Percentiles rank a stretch among this genome's conserved stretches.
phyloP scores from a whole-genome alignment of 2,329 filamentous ascomycete species.

The Apiospora aurea region DNA sequence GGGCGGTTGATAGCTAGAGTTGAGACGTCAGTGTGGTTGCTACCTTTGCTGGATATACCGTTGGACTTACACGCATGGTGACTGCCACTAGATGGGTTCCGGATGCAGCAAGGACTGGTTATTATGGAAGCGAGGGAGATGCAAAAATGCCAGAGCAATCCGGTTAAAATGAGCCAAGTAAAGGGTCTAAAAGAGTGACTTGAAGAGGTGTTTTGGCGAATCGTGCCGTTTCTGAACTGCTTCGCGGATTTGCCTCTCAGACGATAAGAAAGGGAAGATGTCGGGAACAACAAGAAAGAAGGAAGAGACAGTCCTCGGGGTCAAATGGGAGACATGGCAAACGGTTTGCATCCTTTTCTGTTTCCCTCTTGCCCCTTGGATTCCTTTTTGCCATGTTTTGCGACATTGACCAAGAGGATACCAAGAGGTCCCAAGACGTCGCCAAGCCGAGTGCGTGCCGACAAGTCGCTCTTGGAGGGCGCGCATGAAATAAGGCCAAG shows the following conservation, averaged over 20 bases:
- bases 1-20: constrained; percentile 46
- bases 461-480: not conserved
- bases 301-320: not conserved
- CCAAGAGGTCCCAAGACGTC: constrained; percentile 12
- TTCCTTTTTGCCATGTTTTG: not conserved
- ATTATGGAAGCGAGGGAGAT: constrained; percentile 5
- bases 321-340: constrained; percentile 13
- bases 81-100: not conserved
- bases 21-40: not conserved
- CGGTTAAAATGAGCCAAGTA: not conserved
- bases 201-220: not conserved
- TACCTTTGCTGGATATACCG: not conserved
- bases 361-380: not conserved
- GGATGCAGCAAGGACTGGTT: not conserved
- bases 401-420: constrained; percentile 1
- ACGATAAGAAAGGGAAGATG: not conserved
- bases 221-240: not conserved
- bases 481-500: constrained; percentile 16
- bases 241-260: not conserved
- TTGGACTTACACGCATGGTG: constrained; percentile 7
- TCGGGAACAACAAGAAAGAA: not conserved
- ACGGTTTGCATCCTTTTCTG: not conserved
- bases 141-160: not conserved
- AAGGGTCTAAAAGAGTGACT: constrained; percentile 15
- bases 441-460: constrained; percentile 14